Percentiles rank a stretch among this genome's conserved stretches.
These are phyloP conservation scores for Xylariaceae sp. DNA, from an alignment of 2,329 filamentous ascomycete species.

Conservation along the genomic window DNA sequence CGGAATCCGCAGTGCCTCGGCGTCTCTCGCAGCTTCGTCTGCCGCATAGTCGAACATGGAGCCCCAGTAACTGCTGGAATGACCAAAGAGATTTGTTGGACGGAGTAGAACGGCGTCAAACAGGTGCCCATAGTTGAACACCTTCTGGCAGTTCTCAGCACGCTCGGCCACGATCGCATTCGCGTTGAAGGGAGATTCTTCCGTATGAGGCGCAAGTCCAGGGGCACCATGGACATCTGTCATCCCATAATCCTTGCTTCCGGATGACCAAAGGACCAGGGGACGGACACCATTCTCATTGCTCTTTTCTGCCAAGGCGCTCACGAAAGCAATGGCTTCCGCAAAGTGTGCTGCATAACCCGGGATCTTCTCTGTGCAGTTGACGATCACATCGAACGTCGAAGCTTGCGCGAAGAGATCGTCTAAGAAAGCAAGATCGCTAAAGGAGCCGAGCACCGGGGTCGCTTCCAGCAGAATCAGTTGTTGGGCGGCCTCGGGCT, in stretches of 20 bases:
- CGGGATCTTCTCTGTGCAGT: slow-evolving; percentile 37
- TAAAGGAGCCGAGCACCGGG: slow-evolving; percentile 38
- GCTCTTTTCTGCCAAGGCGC: background rate
- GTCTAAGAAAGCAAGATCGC: slow-evolving; percentile 26
- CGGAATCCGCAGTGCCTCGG: slow-evolving; percentile 30
- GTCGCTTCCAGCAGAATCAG: slow-evolving; percentile 36
- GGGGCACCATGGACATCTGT: slow-evolving; percentile 32
- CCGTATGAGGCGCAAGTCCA: slow-evolving; percentile 38
- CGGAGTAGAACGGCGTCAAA: slow-evolving; percentile 42
- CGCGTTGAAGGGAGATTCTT: slow-evolving; percentile 36
- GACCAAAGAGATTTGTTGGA: slow-evolving; percentile 44
- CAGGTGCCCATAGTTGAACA: slow-evolving; percentile 35
- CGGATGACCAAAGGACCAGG: background rate
- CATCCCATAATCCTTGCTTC: background rate
- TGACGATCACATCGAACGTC: slow-evolving; percentile 40
- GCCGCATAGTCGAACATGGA: slow-evolving; percentile 32
- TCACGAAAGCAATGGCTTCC: background rate
- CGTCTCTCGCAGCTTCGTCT: slow-evolving; percentile 3
- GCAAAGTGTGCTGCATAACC: slow-evolving; percentile 37
- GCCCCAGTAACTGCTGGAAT: slow-evolving; percentile 42
- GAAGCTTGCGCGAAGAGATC: slow-evolving; percentile 21
- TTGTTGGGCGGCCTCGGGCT: slow-evolving; percentile 25
- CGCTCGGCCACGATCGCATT: slow-evolving; percentile 22
- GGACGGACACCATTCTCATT: background rate
- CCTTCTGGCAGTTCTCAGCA: slow-evolving; percentile 20